Evolutionary conservation across 306 rosid species (phyloP).

Genomic region (Malus sieversii): DNA sequence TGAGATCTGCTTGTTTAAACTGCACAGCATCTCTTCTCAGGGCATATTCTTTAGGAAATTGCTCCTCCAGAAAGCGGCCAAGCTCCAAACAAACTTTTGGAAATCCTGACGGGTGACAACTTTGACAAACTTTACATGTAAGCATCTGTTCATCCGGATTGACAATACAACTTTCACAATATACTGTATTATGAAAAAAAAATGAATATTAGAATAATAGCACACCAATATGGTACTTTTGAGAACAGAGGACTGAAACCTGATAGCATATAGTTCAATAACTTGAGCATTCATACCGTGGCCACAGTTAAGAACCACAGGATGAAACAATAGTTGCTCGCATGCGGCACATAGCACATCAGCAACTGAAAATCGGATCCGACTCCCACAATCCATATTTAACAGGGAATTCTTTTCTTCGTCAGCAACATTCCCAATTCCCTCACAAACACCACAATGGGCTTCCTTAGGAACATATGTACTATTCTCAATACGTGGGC

Average conservation of each 20-base stretch:
- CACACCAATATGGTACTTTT: background rate
- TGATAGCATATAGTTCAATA: constrained; percentile 8
- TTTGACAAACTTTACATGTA: constrained; percentile 62
- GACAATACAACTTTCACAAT: constrained; percentile 57
- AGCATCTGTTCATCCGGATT: constrained; percentile 38
- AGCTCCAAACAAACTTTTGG: constrained; percentile 72
- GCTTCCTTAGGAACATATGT: background rate
- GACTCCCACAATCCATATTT: constrained; percentile 18
- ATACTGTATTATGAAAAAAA: constrained; percentile 35
- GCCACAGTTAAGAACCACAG: constrained; percentile 82
- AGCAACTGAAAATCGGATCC: constrained; percentile 34
- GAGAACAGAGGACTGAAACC: constrained; percentile 2
- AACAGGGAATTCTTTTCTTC: constrained; percentile 19
- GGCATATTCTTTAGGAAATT: constrained; percentile 57
- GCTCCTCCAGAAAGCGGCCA: constrained; percentile 49
- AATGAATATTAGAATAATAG: constrained; percentile 8
- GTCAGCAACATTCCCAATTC: constrained; percentile 13
- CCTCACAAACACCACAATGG: constrained; percentile 20
- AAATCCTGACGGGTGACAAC: constrained; percentile 57
- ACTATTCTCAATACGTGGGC: background rate
- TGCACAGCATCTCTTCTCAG: constrained; percentile 37
- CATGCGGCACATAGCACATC: constrained; percentile 63
- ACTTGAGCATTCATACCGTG: constrained; percentile 47
- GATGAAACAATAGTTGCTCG: constrained; percentile 60
- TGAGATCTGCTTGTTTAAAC: constrained; percentile 26